phyloP scores from a whole-genome alignment of 192 early-diverging fungal species.

The Podila horticola region DNA sequence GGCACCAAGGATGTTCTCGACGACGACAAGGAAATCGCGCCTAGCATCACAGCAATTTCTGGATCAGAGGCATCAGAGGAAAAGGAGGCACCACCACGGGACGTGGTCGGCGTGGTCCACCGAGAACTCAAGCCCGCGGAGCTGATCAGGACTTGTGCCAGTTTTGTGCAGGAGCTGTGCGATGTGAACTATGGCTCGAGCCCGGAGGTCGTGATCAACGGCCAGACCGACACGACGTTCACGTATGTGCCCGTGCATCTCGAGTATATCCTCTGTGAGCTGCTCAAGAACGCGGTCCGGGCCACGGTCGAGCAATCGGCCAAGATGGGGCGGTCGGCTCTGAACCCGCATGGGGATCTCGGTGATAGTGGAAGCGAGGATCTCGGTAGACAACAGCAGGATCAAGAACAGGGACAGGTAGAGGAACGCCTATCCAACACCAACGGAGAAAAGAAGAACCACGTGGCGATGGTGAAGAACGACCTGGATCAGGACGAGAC shows the following conservation, averaged over 20 bases:
- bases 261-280: constrained; percentile 94
- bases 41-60: too few species aligned
- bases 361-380: too few species aligned
- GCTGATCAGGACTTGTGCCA: constrained; percentile 74
- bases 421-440: not conserved
- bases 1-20: constrained; percentile 24
- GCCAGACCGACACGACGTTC: constrained; percentile 71
- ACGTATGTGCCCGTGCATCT: constrained; percentile 93
- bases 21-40: not conserved
- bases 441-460: too few species aligned
- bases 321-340: constrained; percentile 49
- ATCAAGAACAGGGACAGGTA: too few species aligned
- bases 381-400: too few species aligned
- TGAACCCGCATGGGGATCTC: constrained; percentile 4
- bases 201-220: constrained; percentile 77
- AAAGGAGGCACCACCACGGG: not conserved
- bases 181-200: constrained; percentile 90
- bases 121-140: constrained; percentile 72
- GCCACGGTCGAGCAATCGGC: constrained; percentile 83
- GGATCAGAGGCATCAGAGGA: not conserved
- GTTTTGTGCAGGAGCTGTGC: constrained; percentile 86
- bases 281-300: constrained; percentile 89
- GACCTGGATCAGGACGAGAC: constrained; percentile 19
- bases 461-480: constrained; percentile 21
- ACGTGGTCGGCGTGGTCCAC: constrained; percentile 86